Evolutionary conservation across 108 stramenopile genomes (phyloP), one percentile per base, ranked within the genome.

Genomic region (Conticribra guillardii): DNA sequence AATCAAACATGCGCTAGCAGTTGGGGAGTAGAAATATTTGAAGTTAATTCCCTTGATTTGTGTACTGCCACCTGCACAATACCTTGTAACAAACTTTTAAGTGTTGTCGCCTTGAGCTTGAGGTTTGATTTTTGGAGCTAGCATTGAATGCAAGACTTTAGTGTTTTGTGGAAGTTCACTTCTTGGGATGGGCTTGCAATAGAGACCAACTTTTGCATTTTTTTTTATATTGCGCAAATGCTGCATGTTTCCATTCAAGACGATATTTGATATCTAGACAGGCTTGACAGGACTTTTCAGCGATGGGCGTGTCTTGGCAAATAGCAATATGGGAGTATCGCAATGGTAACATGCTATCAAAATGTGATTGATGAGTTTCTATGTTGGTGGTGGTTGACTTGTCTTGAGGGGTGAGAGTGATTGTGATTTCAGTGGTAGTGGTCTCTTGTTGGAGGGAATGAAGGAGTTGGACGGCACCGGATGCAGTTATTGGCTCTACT

Each of bases 1-100:
- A 27, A 24, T 24, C 64, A 28, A 26, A 16, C 1, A 28, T 50
- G 64, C 29, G 30, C 23, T 29, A 32, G 53, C 33, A 4, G 64
- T 66, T 17, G 64, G 51, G 2, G 64, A 66, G 21, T 37, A 66
- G 4, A 28, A 53, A 24, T 29, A 18, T 21, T 66, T 46, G 23
- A 31, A 66, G 19, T 66, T 50, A 17, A 66, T 30, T 27, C 64
- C 64, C 14, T 53, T 52, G 19, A 48, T n/a, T 54, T 66, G 64
- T 7, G 23, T 53, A 29, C 51, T 66, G 2, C 64, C 64, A 37
- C 52, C 49, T 30, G 47, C 44, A 64, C 62, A 64, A 11, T 26
- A 3, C 29, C 62, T 26, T n/a, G 47, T 48, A 2, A 64, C 62
- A 15, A 64, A 37, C 22, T 64, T 30, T 1, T 5, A 64, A 17